Evolutionary conservation across 2,329 filamentous ascomycete species (phyloP), one percentile per base, ranked within the genome.

Genomic region (Claviceps paspali): DNA sequence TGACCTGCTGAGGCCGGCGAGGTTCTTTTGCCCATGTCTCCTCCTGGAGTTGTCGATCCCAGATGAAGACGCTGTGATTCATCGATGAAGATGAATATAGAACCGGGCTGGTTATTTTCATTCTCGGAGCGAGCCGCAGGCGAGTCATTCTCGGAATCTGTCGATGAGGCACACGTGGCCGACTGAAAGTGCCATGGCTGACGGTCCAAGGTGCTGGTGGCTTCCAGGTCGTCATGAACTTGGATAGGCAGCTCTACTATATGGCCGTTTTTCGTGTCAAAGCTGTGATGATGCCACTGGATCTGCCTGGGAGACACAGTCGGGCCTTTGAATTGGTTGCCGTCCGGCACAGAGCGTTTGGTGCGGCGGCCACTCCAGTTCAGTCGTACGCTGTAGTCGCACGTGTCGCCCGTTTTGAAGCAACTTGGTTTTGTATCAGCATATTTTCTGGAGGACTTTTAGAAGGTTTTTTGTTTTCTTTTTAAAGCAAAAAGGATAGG

Each of bases 381-480:
- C 45, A 88, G 61, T 23, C 80, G 71, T 47, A 88, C 82, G 49
- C 75, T 82, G 54, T 87, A 88, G 56, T 91, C 82, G 61, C 83
- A 91, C 33, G 63, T 61, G 52, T 85, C 80, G 42, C 76, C 76
- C 44, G 78, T 75, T 43, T 75, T 75, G 48, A 76, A 67, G 56
- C 83, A 88, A 51, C 64, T 67, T 40, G 18, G 15, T 40, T 24
- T 26, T 23, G 31, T 29, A 19, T 36, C 11, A 36, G 34, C 34
- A 29, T 21, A 17, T 24, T 14, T 9, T n/a, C n/a, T n/a, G n/a
- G n/a, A n/a, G n/a, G n/a, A n/a, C n/a, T n/a, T n/a, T n/a, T n/a
- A n/a, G n/a, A n/a, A n/a, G n/a, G n/a, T n/a, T n/a, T n/a, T n/a
- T n/a, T n/a, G n/a, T n/a, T n/a, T n/a, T n/a, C n/a, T n/a, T n/a